phyloP scores from a whole-genome alignment of 805 yeast genomes.

The Spathaspora hagerdaliae region DNA sequence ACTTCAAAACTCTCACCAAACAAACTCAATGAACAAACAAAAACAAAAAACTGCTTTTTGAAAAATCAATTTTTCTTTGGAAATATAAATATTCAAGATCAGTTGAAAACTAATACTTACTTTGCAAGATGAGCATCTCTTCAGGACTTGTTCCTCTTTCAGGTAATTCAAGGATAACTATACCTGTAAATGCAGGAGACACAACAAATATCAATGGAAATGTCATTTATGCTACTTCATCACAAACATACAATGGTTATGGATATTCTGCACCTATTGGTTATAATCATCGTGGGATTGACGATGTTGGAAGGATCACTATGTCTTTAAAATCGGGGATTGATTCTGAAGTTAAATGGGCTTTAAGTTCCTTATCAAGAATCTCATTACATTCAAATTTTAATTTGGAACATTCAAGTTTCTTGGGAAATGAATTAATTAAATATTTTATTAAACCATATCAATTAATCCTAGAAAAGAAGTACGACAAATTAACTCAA shows the following conservation, averaged over 20 bases:
- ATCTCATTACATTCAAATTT: conserved; percentile 49
- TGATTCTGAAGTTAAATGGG: conserved; percentile 67
- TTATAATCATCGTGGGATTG: conserved; percentile 50
- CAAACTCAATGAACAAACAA: too few species aligned
- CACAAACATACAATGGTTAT: conserved; percentile 3
- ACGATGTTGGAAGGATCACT: conserved; percentile 59
- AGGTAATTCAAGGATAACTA: conserved; percentile 5
- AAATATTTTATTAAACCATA: conserved; percentile 33
- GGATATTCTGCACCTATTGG: conserved; percentile 16
- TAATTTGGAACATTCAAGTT: conserved; percentile 33
- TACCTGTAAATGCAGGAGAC: conserved; percentile 3
- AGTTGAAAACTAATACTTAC: too few species aligned
- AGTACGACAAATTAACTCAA: conserved; percentile 12
- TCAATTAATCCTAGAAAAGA: conserved; percentile 17
- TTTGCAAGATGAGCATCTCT: neutral
- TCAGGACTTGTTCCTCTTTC: conserved; percentile 5
- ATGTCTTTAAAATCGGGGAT: conserved; percentile 68
- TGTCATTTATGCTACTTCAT: neutral
- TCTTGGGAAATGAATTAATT: conserved; percentile 40
- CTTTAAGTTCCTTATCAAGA: conserved; percentile 51
- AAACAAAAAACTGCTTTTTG: too few species aligned
- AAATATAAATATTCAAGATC: too few species aligned
- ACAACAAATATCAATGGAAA: neutral
- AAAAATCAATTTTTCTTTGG: too few species aligned
- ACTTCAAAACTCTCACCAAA: too few species aligned